Evolutionary conservation across 2,329 filamentous ascomycete genomes (phyloP), one percentile per base, ranked within the genome.

Genomic region (Hortaea werneckii): DNA sequence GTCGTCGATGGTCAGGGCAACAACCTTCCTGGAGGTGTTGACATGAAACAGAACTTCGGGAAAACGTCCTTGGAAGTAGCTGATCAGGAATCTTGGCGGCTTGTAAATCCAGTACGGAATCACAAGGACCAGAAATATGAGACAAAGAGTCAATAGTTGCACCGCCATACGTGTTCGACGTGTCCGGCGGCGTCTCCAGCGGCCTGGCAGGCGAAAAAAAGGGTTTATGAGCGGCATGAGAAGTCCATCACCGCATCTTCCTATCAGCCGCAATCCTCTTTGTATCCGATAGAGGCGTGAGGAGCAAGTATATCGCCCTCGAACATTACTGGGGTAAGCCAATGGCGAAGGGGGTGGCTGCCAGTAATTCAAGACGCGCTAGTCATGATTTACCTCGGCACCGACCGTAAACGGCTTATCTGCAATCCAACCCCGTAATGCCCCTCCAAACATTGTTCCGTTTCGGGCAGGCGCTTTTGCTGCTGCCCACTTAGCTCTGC

Each of bases 1-100:
- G 66, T 95, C 88, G 68, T 95, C 88, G 58, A 95, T 83, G 1
- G 87, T 94, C 35, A 95, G 73, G 0, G 86, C 88, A 12, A 95
- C 73, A 27, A 90, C 67, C 58, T 82, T 85, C 41, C 77, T 68
- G 6, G 67, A 56, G 1, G 75, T 73, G 0, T 70, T 64, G 28
- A 85, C 74, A 54, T 85, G 81, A 73, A 84, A 94, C 10, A 94
- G 73, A 3, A 94, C 83, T 56, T 88, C 81, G 1, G 86, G 85
- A 75, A 84, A 89, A 50, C 76, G 79, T 54, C 68, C 69, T 57
- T 82, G 76, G 48, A 94, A 78, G 68, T 83, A 83, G 47, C 71
- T 68, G 60, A 94, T 83, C 32, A 94, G 65, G 40, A 76, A 65
- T n/a, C 65, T 66, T 0, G 88, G 87, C 2, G 88, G 87, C 63